Percentiles rank a stretch among this genome's conserved stretches.
Conservation (phyloP, 2,329 filamentous ascomycete species). For the Verruconis gallopava region DNA sequence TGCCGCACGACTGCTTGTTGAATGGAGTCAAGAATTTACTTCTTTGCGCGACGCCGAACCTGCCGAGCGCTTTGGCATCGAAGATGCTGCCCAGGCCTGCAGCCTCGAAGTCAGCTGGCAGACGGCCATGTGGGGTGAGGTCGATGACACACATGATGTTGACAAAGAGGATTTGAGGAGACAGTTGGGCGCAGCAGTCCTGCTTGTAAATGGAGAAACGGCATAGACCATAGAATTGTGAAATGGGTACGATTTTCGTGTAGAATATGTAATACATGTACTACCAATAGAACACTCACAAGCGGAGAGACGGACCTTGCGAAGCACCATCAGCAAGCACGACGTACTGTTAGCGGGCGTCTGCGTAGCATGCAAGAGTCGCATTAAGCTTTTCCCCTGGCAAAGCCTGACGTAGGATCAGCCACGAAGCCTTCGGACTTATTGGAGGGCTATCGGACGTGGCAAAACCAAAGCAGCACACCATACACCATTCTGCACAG, state of each 20-base stretch:
- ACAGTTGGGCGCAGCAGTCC: constrained; percentile 75
- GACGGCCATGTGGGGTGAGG: constrained; percentile 83
- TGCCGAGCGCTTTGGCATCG: constrained; percentile 53
- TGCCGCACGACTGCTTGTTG: constrained; percentile 62
- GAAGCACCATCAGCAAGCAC: too few species aligned
- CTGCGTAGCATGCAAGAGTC: too few species aligned
- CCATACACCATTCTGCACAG: too few species aligned
- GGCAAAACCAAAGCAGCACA: too few species aligned
- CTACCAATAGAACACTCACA: too few species aligned
- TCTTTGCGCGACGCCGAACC: constrained; percentile 33
- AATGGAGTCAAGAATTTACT: constrained; percentile 70
- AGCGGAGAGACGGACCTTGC: too few species aligned
- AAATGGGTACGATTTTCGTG: background rate
- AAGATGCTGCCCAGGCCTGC: constrained; percentile 65
- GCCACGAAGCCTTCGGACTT: too few species aligned
- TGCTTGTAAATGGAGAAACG: constrained; percentile 49
- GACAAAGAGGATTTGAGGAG: constrained; percentile 78
- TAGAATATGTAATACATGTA: background rate
- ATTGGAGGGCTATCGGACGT: too few species aligned
- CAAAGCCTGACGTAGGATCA: too few species aligned
- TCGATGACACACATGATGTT: constrained; percentile 96
- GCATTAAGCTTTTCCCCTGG: too few species aligned
- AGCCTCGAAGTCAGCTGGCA: constrained; percentile 86
- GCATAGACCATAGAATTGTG: background rate
- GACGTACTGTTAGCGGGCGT: too few species aligned